These are phyloP conservation scores for Pulveroboletus sp. DNA, from an alignment of 1,284 basidiomycete species.

Conservation along the genomic window DNA sequence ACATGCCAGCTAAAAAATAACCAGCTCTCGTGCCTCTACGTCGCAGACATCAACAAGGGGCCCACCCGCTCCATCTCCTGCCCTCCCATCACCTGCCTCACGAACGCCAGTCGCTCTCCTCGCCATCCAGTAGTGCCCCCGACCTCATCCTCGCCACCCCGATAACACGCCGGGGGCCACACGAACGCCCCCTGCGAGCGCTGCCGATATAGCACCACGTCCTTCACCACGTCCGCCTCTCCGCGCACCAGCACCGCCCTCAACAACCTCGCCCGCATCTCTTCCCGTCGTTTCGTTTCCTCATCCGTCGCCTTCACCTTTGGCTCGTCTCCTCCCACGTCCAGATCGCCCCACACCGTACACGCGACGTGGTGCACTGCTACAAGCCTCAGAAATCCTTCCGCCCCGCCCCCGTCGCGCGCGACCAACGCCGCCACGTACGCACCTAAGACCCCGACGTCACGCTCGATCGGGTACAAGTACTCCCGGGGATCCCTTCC, in stretches of 20 bases:
- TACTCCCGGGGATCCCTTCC: constrained; percentile 53
- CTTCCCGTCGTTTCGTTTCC: constrained; percentile 4
- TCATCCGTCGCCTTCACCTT: neutral
- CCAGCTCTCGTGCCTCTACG: neutral
- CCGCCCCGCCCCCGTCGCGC: constrained; percentile 20
- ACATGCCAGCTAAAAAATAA: neutral
- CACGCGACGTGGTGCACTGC: constrained; percentile 81
- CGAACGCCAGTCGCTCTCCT: constrained; percentile 20
- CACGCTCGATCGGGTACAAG: constrained; percentile 71
- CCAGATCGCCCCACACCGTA: constrained; percentile 72
- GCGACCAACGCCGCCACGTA: constrained; percentile 55
- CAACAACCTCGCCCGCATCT: constrained; percentile 47
- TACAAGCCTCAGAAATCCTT: constrained; percentile 68
- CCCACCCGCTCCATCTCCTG: constrained; percentile 10
- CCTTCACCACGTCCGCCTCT: constrained; percentile 46
- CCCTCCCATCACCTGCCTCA: constrained; percentile 11
- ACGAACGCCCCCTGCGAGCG: constrained; percentile 26
- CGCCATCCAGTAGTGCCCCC: constrained; percentile 10
- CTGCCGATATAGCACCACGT: constrained; percentile 58
- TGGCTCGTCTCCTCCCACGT: constrained; percentile 20
- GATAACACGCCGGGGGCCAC: constrained; percentile 46
- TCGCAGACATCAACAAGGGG: neutral
- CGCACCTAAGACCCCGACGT: constrained; percentile 64
- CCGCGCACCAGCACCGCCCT: constrained; percentile 55
- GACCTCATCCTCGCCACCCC: constrained; percentile 25